These are phyloP conservation scores for Cenchrus purpureus DNA, from an alignment of 176 grass and related monocot species.

Conservation along the genomic window DNA sequence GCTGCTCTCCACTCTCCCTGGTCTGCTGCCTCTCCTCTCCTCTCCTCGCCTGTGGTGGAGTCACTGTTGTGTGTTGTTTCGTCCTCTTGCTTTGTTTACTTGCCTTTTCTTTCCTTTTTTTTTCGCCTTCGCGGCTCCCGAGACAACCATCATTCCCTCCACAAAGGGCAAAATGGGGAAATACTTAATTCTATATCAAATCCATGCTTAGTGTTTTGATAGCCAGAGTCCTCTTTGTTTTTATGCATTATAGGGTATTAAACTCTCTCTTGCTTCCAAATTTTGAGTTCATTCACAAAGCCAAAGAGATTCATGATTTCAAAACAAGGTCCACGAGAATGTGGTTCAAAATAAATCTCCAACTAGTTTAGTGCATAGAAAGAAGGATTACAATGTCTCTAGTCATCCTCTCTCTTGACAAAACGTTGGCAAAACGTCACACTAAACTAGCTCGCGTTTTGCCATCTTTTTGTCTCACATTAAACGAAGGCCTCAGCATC, in stretches of 20 bases:
- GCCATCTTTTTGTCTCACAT: slow-evolving; percentile 31
- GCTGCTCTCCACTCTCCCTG: slow-evolving; percentile 5
- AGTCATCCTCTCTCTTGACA: too few species aligned
- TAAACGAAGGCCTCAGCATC: slow-evolving; percentile 25
- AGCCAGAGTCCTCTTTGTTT: neutral
- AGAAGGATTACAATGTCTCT: too few species aligned
- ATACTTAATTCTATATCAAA: neutral
- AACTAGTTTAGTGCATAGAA: neutral
- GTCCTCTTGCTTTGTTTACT: slow-evolving; percentile 38
- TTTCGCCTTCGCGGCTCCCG: slow-evolving; percentile 39
- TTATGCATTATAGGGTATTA: neutral
- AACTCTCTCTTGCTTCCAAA: too few species aligned
- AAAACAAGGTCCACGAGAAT: neutral
- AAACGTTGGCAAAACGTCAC: too few species aligned
- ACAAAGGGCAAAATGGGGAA: slow-evolving; percentile 55
- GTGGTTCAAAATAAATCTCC: neutral
- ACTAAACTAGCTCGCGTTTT: too few species aligned
- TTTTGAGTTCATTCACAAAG: neutral
- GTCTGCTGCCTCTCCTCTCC: neutral
- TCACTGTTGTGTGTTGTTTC: slow-evolving; percentile 27
- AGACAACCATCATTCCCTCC: slow-evolving; percentile 66
- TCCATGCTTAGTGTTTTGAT: neutral
- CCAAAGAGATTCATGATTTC: neutral
- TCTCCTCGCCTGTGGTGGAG: slow-evolving; percentile 5
- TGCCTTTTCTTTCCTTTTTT: neutral